Evolutionary conservation across 1,284 basidiomycete genomes (phyloP).

Genomic region (Papiliotrema fonsecae): DNA sequence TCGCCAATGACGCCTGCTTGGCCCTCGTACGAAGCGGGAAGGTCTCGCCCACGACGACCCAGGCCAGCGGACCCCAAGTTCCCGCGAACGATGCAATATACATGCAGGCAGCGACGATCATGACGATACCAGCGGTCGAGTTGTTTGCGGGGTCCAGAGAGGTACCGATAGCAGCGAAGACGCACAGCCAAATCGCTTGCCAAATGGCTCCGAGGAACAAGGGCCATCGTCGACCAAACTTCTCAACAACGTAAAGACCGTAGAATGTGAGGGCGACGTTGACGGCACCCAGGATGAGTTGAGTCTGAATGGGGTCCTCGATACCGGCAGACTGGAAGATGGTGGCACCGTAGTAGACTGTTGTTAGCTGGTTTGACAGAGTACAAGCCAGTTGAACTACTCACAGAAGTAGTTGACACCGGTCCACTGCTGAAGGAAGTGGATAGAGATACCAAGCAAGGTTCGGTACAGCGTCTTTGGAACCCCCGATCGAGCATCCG

Average conservation of each 20-base stretch:
- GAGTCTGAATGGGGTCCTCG: constrained; percentile 10
- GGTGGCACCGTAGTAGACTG: constrained; percentile 14
- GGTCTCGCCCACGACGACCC: constrained; percentile 72
- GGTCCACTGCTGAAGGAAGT: constrained; percentile 12
- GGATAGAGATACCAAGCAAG: constrained; percentile 9
- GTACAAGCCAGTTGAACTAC: neutral
- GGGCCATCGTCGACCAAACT: constrained; percentile 44
- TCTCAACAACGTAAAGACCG: constrained; percentile 17
- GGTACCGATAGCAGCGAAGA: constrained; percentile 70
- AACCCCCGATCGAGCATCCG: constrained; percentile 3
- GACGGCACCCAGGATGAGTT: constrained; percentile 17
- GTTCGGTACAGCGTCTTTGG: constrained; percentile 12
- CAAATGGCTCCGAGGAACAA: constrained; percentile 66
- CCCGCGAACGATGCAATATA: constrained; percentile 75
- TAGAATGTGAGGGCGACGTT: constrained; percentile 17
- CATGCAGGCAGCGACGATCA: constrained; percentile 72
- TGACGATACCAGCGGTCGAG: constrained; percentile 56
- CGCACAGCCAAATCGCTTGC: constrained; percentile 70
- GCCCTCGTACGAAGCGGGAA: constrained; percentile 66
- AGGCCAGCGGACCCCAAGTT: constrained; percentile 51
- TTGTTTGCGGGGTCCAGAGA: constrained; percentile 53
- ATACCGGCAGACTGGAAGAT: constrained; percentile 14
- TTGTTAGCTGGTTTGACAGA: neutral
- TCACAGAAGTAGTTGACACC: constrained; percentile 14
- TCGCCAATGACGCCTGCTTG: constrained; percentile 66